Evolutionary conservation across 129 eudicot genomes (phyloP).

Genomic region (Logfia minima): DNA sequence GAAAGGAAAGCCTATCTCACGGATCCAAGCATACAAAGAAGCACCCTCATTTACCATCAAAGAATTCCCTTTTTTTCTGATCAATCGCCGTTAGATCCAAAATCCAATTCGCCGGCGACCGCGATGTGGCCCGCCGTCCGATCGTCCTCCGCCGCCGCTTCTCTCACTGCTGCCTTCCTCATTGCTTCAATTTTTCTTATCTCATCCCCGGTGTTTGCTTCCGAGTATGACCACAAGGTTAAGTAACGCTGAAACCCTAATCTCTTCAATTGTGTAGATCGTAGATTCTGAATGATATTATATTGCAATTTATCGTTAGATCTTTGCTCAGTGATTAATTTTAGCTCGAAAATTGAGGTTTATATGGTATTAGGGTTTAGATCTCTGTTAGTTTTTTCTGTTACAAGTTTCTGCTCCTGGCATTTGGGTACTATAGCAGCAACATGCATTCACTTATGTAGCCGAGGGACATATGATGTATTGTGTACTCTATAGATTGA

Average conservation of each 20-base stretch:
- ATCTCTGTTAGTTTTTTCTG: slow-evolving; percentile 19
- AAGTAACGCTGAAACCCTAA: slow-evolving; percentile 27
- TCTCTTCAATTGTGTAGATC: slow-evolving; percentile 30
- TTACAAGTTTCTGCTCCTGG: neutral
- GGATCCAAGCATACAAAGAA: slow-evolving; percentile 22
- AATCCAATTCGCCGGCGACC: slow-evolving; percentile 52
- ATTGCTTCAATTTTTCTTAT: slow-evolving; percentile 26
- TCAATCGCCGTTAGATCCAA: slow-evolving; percentile 47
- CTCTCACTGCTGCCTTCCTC: slow-evolving; percentile 28
- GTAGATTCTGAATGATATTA: neutral
- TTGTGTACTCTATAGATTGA: neutral
- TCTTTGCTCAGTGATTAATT: slow-evolving; percentile 19
- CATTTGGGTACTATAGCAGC: slow-evolving; percentile 1
- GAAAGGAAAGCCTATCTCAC: slow-evolving; percentile 14
- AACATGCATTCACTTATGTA: neutral
- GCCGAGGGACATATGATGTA: neutral
- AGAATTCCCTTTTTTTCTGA: slow-evolving; percentile 15
- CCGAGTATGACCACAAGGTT: slow-evolving; percentile 89
- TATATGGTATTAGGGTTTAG: slow-evolving; percentile 39
- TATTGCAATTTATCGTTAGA: slow-evolving; percentile 20
- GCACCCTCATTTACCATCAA: slow-evolving; percentile 10
- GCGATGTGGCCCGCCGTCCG: slow-evolving; percentile 61
- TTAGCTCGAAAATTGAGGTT: slow-evolving; percentile 21
- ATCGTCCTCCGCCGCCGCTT: slow-evolving; percentile 29
- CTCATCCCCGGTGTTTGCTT: slow-evolving; percentile 61